These are phyloP conservation scores for Trifolium pratense DNA, from an alignment of 306 rosid genomes.

Conservation along the genomic window DNA sequence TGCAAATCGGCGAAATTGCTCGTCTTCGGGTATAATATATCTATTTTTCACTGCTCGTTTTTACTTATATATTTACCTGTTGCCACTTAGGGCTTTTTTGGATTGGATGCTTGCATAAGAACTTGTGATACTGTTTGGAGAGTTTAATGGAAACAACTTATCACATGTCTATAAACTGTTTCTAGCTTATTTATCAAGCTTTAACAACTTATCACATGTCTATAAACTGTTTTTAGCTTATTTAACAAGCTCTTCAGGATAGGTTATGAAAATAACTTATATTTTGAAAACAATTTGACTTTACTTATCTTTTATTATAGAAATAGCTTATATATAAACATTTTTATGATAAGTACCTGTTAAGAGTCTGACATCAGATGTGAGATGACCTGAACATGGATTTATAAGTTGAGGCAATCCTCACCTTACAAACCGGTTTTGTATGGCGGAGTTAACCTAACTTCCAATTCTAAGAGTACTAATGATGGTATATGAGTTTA, in stretches of 20 bases:
- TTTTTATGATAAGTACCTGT: background rate
- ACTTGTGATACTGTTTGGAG: background rate
- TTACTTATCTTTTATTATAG: background rate
- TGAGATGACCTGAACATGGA: too few relatives aligned
- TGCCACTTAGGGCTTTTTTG: background rate
- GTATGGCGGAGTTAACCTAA: too few relatives aligned
- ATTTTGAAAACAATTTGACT: background rate
- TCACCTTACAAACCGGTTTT: too few relatives aligned
- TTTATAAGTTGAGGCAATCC: too few relatives aligned
- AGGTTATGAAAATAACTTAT: background rate
- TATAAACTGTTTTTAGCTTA: background rate
- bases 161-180: too few relatives aligned
- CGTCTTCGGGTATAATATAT: conserved; percentile 76
- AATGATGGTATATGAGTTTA: background rate
- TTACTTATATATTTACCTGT: background rate
- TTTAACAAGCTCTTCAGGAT: background rate
- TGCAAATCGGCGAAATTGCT: conserved; percentile 97
- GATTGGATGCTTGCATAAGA: background rate
- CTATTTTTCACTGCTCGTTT: background rate
- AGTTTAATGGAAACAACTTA: background rate
- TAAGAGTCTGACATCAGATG: too few relatives aligned
- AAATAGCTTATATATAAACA: background rate
- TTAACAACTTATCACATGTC: background rate
- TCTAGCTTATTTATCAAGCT: background rate
- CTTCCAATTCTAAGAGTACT: too few relatives aligned